Base-by-base conservation (phyloP, 179 eudicot species). In the Pouteria campechiana region DNA sequence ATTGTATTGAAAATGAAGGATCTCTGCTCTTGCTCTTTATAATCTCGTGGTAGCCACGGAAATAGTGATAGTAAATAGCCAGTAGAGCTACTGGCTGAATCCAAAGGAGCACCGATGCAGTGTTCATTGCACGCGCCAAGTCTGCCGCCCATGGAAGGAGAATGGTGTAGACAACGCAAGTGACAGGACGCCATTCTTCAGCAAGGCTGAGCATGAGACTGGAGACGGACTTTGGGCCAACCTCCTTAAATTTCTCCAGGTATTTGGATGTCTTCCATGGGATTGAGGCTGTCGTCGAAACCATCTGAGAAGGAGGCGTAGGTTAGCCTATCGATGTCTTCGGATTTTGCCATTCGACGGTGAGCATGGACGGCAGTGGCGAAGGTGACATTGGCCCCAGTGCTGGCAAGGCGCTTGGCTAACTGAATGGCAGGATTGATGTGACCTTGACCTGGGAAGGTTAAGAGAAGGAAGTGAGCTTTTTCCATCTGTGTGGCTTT, bases 121-220 rank as follows among this genome's bases (percentile, higher is more conserved):
- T 39, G 55, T 56, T 55, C 16, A 64, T 9, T 12, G 63, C 68
- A 49, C 71, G 71, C 41, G 74, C 74, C 59, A 68, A 68, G 40
- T 25, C 41, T 17, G 78, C 71, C 4, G 52, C 74, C 71, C 78
- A 68, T 1, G 74, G 65, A 12, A 68, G 51, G 41, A 63, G 46
- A 8, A 63, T 5, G 13, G 52, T 24, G 50, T 72, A 72, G 37
- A 68, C 28, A 12, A 72, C 1, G 44, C 56, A 62, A 17, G 50
- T 44, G 25, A 64, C 53, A 0, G 59, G 78, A 6, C 33, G 55
- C 36, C 58, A 67, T 5, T 55, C 42, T 8, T 32, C n/a, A 7
- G 47, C 22, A 8, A 66, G 46, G 1, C 48, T 16, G 7, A 16
- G 6, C 19, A 71, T 37, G 29, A 71, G 64, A 2, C 50, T 41